A percentile compares a stretch with the other conserved stretches of the same genome.
These are phyloP conservation scores for Fraxinus sp. DNA, from an alignment of 305 asterid genomes.

Conservation along the genomic window DNA sequence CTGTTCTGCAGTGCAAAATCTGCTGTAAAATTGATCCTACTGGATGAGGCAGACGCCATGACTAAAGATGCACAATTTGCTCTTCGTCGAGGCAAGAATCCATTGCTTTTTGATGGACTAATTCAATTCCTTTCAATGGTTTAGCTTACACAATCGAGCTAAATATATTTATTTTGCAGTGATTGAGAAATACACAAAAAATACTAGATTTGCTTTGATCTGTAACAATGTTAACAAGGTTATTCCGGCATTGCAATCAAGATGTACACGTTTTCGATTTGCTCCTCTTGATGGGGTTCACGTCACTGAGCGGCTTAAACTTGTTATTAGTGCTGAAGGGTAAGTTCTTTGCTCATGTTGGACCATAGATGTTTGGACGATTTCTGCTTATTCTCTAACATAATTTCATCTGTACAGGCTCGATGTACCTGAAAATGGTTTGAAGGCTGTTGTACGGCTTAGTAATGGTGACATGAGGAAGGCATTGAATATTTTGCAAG, in stretches of 20 bases:
- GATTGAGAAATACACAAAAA: slow-evolving; percentile 89
- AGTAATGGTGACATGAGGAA: slow-evolving; percentile 97
- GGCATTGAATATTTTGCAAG: slow-evolving; percentile 96
- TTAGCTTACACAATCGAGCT: slow-evolving; percentile 8
- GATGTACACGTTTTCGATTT: slow-evolving; percentile 98
- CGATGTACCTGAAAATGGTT: slow-evolving; percentile 80
- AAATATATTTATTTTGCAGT: slow-evolving; percentile 51
- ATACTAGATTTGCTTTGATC: slow-evolving; percentile 87
- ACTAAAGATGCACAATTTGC: slow-evolving; percentile 99
- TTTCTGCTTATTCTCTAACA: slow-evolving; percentile 14
- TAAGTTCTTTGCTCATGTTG: slow-evolving; percentile 32
- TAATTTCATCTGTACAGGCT: slow-evolving; percentile 53
- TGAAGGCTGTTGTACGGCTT: slow-evolving; percentile 89
- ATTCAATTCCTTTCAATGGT: neutral
- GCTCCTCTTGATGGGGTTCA: slow-evolving; percentile 91
- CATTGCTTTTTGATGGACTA: slow-evolving; percentile 5
- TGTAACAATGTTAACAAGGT: slow-evolving; percentile 96
- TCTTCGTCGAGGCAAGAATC: slow-evolving; percentile 82
- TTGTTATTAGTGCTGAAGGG: slow-evolving; percentile 82
- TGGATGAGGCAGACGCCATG: slow-evolving; percentile 99
- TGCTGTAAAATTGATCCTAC: slow-evolving; percentile 74
- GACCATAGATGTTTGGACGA: neutral
- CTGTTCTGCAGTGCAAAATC: slow-evolving; percentile 60
- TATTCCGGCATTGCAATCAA: slow-evolving; percentile 93
- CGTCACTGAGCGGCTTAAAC: slow-evolving; percentile 75